Percentiles rank a stretch among this genome's conserved stretches.
Evolutionary conservation across 2,329 filamentous ascomycete species (phyloP).

Genomic region (Fusarium setosum): DNA sequence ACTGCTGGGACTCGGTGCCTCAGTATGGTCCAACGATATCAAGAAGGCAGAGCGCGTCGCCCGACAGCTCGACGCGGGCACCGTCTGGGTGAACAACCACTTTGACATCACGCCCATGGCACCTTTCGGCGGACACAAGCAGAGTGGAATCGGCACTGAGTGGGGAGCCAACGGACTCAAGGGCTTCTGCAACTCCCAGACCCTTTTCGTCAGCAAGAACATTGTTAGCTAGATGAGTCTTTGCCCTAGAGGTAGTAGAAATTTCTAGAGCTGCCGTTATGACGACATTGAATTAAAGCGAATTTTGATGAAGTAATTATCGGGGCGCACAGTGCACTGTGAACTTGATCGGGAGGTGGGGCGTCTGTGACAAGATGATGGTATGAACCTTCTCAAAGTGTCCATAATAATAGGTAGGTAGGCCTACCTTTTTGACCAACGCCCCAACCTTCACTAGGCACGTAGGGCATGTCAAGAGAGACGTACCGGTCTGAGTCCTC

Average conservation of each 20-base stretch:
- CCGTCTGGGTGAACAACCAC: slow-evolving; percentile 69
- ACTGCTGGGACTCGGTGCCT: slow-evolving; percentile 65
- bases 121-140: slow-evolving; percentile 58
- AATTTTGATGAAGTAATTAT: neutral
- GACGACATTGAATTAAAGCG: too few relatives aligned
- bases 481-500: too few relatives aligned
- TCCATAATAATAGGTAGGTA: too few relatives aligned
- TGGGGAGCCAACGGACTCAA: slow-evolving; percentile 54
- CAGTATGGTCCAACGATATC: slow-evolving; percentile 66
- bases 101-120: slow-evolving; percentile 55
- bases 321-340: too few relatives aligned
- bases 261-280: too few relatives aligned
- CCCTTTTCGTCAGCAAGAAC: slow-evolving; percentile 36
- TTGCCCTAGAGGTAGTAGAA: too few relatives aligned
- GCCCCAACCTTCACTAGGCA: too few relatives aligned
- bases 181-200: slow-evolving; percentile 45
- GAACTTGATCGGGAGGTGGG: too few relatives aligned
- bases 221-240: slow-evolving; percentile 4
- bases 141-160: slow-evolving; percentile 56
- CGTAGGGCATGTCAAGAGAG: too few relatives aligned
- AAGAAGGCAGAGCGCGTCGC: slow-evolving; percentile 63
- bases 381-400: too few relatives aligned
- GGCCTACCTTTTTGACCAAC: too few relatives aligned
- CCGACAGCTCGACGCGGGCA: slow-evolving; percentile 64
- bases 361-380: too few relatives aligned